Conservation (phyloP, 2,329 filamentous ascomycete species). For the Penicillium frequentans region DNA sequence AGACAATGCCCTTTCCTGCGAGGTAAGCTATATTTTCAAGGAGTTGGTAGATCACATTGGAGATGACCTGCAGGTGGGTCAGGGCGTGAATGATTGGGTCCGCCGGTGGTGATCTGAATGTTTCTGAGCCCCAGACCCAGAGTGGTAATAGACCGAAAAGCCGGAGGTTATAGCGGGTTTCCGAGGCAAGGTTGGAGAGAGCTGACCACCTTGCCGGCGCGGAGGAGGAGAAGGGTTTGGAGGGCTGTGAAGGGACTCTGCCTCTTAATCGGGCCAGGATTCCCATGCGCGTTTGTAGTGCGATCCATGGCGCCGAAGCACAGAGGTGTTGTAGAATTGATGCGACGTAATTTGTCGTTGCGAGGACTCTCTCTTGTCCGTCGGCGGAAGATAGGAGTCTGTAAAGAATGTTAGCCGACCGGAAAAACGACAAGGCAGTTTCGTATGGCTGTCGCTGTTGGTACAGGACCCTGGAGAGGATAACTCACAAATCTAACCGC, state of each 20-base stretch:
- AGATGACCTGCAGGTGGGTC: conserved; percentile 66
- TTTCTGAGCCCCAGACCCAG: conserved; percentile 75
- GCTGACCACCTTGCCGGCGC: conserved; percentile 49
- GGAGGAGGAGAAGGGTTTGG: conserved; percentile 32
- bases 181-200: conserved; percentile 48
- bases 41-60: conserved; percentile 70
- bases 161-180: conserved; percentile 51
- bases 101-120: conserved; percentile 43
- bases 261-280: conserved; percentile 35
- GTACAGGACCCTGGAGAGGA: not conserved
- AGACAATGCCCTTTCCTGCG: conserved; percentile 68
- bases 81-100: conserved; percentile 54
- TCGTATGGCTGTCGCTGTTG: not conserved
- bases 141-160: conserved; percentile 70
- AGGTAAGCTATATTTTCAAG: conserved; percentile 85
- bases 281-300: conserved; percentile 47
- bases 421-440: not conserved
- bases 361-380: conserved; percentile 69
- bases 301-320: conserved; percentile 50
- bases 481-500: conserved; percentile 31
- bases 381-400: conserved; percentile 67
- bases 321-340: conserved; percentile 62
- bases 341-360: conserved; percentile 67
- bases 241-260: conserved; percentile 3
- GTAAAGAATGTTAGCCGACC: not conserved